Evolutionary conservation across 2,329 filamentous ascomycete species (phyloP), one percentile per base, ranked within the genome.

Genomic region (Falciphora oryzae): DNA sequence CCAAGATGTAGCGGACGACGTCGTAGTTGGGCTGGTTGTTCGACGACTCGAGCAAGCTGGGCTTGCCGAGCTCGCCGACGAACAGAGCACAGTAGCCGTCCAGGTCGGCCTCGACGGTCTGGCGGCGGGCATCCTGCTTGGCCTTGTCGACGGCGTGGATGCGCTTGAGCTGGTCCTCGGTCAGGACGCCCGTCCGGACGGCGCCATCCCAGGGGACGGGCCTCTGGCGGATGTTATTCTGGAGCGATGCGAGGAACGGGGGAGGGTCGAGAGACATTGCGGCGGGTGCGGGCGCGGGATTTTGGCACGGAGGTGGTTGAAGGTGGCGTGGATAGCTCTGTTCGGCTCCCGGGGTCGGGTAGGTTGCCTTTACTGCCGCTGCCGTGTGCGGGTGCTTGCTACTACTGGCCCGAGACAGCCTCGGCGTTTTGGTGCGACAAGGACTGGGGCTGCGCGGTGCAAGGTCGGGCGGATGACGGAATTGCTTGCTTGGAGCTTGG

Each of bases 161-260:
- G 84, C 93, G 94, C 81, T 90, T 91, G 71, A 97, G 86, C 78
- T 99, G 94, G 70, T 91, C 89, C 71, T 98, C 94, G 65, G 91
- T 96, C 78, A 99, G 91, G 73, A 92, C 95, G 77, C 93, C 92
- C 71, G 92, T 92, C 77, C 95, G 88, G 70, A 96, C 92, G 72
- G 94, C 93, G 72, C 94, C 94, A 78, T 98, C 94, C 95, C 95
- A 99, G 65, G 94, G 93, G 79, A 99, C 97, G 69, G 93, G 93
- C 70, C 95, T 88, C 74, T 92, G 90, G 75, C 95, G 92, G 76
- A 98, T 97, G 83, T 98, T 98, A 86, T 92, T 96, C 82, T 97
- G 93, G 71, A 97, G 85, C 70, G 92, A 94, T 75, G 80, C 80
- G 65, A 87, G 87, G 78, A 97, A 97, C 66, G 91, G 91, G 66